Evolutionary conservation across 257 asterid genomes (phyloP), one percentile per base, ranked within the genome.

Genomic region (Datura wrightii): DNA sequence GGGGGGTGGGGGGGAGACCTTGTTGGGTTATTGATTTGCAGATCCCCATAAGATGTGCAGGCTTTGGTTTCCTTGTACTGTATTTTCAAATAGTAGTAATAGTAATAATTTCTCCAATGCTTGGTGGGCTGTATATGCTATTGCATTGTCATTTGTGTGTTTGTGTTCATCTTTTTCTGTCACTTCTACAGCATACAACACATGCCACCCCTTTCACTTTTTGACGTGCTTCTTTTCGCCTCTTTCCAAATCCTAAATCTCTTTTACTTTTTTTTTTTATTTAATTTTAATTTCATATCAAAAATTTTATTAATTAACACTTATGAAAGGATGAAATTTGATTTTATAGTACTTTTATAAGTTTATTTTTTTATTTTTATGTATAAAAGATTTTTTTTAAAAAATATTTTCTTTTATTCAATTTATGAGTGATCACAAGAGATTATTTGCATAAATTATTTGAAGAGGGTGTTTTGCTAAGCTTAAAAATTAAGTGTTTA

Each of bases 21-120:
- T 52, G 31, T 14, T 42, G 19, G 39, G 18, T 46, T 59, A 42
- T 78, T 58, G 6, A 46, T 60, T 84, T 69, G 46, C 79, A 48
- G 79, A 84, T 84, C 86, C 86, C 86, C 42, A 76, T 78, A 74
- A 70, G 62, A 60, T 84, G 78, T 84, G 69, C 83, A 84, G 81
- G 56, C 83, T 50, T 78, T 84, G 4, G 54, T 48, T 44, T 84
- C 76, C 76, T 81, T 81, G 76, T 81, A 81, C 79, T 53, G 79
- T 82, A 63, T 62, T 50, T 50, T 63, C 37, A 65, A 34, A 39
- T 39, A 39, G 42, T 39, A 65, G 10, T n/a, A 80, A 24, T 19
- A 80, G 19, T 42, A 63, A 82, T 82, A 48, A 50, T 50, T 76
- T 76, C 62, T 50, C 10, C 59, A 24, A 24, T 24, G 31, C 31